Evolutionary conservation across 441 rosid species (phyloP).

Genomic region (Jatropha multifida): DNA sequence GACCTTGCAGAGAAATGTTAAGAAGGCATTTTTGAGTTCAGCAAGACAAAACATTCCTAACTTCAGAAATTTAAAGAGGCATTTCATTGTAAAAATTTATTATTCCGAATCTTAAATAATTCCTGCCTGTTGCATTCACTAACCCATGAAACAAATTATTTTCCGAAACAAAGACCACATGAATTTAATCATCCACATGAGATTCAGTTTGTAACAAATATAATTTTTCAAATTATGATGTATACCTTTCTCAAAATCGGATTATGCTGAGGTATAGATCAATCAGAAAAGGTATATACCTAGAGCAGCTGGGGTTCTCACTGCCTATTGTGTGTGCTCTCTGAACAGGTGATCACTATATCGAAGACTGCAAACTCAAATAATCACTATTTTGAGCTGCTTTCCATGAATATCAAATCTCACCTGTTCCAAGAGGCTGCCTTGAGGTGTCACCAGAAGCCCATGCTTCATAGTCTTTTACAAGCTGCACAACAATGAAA

Average conservation of each 20-base stretch:
- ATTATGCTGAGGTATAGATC: neutral
- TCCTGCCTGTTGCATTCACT: no score
- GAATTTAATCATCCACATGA: no score
- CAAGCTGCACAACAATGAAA: conserved; percentile 50
- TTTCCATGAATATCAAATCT: conserved; percentile 45
- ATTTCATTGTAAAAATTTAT: no score
- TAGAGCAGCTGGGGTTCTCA: conserved; percentile 11
- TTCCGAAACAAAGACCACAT: no score
- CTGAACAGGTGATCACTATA: conserved; percentile 15
- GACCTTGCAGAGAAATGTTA: no score
- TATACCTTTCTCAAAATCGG: neutral
- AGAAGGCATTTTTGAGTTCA: no score
- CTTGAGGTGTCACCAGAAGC: conserved; percentile 87
- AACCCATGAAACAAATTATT: no score
- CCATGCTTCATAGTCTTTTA: conserved; percentile 90
- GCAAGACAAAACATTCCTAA: no score
- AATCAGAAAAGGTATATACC: neutral
- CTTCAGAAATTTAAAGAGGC: no score
- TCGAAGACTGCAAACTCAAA: conserved; percentile 8
- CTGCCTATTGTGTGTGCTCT: conserved; percentile 8
- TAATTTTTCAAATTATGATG: neutral
- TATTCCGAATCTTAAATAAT: no score
- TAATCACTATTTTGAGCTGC: neutral
- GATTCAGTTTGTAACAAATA: neutral
- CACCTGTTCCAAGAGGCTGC: conserved; percentile 90